phyloP scores from a whole-genome alignment of 2,329 filamentous ascomycete species.

The Nemania sp. region DNA sequence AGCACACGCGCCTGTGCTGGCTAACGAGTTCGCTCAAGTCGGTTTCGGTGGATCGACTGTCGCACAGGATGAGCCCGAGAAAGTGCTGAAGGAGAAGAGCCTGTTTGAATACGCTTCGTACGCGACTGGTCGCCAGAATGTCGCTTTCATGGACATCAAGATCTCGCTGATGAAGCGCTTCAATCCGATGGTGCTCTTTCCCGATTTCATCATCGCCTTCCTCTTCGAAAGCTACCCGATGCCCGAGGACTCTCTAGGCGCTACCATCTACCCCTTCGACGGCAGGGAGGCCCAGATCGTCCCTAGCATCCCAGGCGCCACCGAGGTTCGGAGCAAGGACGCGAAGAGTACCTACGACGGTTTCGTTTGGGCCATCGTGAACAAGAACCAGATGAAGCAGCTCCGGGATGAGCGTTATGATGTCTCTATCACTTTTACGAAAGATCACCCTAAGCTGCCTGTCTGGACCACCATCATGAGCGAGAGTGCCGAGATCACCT shows the following conservation, averaged over 20 bases:
- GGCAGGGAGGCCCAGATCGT: conserved; percentile 83
- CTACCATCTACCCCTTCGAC: conserved; percentile 84
- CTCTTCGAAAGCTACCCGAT: conserved; percentile 76
- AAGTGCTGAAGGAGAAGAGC: conserved; percentile 80
- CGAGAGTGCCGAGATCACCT: conserved; percentile 93
- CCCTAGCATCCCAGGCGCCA: conserved; percentile 63
- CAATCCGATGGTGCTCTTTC: conserved; percentile 68
- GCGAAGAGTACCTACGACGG: conserved; percentile 76
- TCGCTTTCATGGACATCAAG: conserved; percentile 87
- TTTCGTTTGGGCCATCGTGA: conserved; percentile 93
- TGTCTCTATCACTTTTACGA: conserved; percentile 87
- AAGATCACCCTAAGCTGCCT: conserved; percentile 89
- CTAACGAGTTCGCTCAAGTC: conserved; percentile 82
- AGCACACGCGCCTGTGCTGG: conserved; percentile 71
- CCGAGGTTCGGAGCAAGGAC: conserved; percentile 59
- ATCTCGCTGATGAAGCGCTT: conserved; percentile 82
- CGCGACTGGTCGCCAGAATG: conserved; percentile 87
- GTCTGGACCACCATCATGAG: conserved; percentile 93
- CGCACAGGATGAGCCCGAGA: conserved; percentile 54
- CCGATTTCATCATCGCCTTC: conserved; percentile 71
- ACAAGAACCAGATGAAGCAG: conserved; percentile 91
- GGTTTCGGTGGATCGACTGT: conserved; percentile 69
- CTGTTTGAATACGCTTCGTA: conserved; percentile 86
- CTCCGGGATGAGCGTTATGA: conserved; percentile 94
- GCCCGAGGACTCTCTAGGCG: conserved; percentile 74